These are phyloP conservation scores for Phytophthora boehmeriae DNA, from an alignment of 352 stramenopile species.

Conservation along the genomic window DNA sequence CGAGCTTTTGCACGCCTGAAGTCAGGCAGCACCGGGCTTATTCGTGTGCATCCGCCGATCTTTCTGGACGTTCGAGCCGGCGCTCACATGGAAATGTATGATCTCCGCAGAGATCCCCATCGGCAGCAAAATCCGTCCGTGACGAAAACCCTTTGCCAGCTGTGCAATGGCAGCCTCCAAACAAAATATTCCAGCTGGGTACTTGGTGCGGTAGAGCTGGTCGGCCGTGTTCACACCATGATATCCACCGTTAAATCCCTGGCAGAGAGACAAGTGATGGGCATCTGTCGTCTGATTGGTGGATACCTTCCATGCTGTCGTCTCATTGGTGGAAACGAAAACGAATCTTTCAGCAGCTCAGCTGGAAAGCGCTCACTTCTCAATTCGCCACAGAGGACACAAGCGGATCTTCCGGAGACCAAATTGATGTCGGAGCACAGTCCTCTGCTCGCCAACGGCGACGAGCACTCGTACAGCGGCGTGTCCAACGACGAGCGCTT, in stretches of 20 bases:
- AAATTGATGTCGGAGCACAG: constrained; percentile 59
- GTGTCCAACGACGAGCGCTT: constrained; percentile 64
- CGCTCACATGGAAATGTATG: too few relatives aligned
- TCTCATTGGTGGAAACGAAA: neutral
- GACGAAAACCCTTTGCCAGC: neutral
- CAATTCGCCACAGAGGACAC: neutral
- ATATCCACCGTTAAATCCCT: neutral
- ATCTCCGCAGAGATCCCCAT: neutral
- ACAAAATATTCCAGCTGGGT: neutral
- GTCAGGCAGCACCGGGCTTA: too few relatives aligned
- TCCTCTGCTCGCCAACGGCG: constrained; percentile 52
- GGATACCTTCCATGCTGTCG: too few relatives aligned
- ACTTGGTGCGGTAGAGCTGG: neutral
- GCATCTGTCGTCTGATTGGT: too few relatives aligned
- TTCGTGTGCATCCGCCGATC: neutral
- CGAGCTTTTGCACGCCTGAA: neutral
- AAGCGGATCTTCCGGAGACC: constrained; percentile 13
- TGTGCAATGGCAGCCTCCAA: neutral
- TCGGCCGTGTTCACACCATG: neutral
- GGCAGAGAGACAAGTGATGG: neutral
- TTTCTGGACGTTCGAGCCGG: neutral
- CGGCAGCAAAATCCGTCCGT: neutral
- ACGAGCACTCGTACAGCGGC: constrained; percentile 39
- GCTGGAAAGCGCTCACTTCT: neutral
- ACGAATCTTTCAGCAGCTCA: neutral